These are phyloP conservation scores for Penicillium argentinense DNA, from an alignment of 495 filamentous ascomycete species.

Conservation along the genomic window DNA sequence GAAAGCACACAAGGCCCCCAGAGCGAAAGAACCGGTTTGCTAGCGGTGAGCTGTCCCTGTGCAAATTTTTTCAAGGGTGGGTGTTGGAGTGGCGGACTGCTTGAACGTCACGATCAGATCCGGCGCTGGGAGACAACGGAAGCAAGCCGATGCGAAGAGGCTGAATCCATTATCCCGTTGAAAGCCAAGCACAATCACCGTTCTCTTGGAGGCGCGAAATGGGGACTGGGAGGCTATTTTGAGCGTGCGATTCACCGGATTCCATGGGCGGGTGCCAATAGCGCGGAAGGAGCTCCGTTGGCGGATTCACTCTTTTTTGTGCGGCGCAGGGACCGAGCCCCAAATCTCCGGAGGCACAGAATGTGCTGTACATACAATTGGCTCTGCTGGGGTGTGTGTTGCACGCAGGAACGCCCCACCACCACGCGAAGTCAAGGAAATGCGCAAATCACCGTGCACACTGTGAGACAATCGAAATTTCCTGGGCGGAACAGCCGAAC, in stretches of 20 bases:
- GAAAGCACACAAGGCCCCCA: too few species aligned
- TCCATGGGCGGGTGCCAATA: neutral
- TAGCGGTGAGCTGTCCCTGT: neutral
- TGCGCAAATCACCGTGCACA: slow-evolving; percentile 12
- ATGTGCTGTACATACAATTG: neutral
- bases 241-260: slow-evolving; percentile 1
- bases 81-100: too few species aligned
- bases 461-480: slow-evolving; percentile 23
- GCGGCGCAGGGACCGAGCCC: neutral
- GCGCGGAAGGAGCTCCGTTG: neutral
- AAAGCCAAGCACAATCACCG: neutral
- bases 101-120: neutral
- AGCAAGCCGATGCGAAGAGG: neutral
- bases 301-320: neutral
- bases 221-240: neutral
- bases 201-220: neutral
- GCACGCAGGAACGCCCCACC: neutral
- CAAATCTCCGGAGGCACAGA: too few species aligned
- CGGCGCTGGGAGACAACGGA: neutral
- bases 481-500: neutral
- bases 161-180: neutral
- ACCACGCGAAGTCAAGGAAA: slow-evolving; percentile 15
- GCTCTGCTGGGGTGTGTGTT: too few species aligned
- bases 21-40: neutral
- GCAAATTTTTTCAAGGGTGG: too few species aligned